Conservation (phyloP, 306 rosid species). For the Glycine tomentella region DNA sequence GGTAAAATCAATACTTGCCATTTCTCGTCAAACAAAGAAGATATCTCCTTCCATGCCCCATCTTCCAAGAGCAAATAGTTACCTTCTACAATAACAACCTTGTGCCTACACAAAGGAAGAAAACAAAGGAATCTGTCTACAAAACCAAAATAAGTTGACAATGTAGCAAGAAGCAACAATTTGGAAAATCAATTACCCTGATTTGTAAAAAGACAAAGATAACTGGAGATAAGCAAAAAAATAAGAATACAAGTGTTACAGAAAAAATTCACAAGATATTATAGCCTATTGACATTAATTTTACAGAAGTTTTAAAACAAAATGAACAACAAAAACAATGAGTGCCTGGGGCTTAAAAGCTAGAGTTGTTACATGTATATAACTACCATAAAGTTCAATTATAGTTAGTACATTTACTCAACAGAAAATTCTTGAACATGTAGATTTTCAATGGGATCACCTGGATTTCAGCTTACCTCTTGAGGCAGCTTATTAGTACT, state of each 20-base stretch:
- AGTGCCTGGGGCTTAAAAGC: background rate
- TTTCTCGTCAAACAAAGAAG: conserved; percentile 78
- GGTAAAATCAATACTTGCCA: conserved; percentile 61
- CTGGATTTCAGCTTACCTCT: background rate
- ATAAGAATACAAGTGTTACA: conserved; percentile 11
- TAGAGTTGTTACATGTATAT: conserved; percentile 10
- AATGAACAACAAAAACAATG: background rate
- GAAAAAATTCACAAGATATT: background rate
- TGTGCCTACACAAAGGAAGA: conserved; percentile 65
- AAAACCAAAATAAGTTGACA: conserved; percentile 28
- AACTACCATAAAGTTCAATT: conserved; percentile 15
- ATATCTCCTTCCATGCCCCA: conserved; percentile 82
- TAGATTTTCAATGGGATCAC: conserved; percentile 10
- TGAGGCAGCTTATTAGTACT: conserved; percentile 18
- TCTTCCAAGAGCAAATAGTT: conserved; percentile 76
- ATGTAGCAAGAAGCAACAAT: conserved; percentile 32
- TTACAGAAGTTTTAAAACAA: background rate
- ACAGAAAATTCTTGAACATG: conserved; percentile 12
- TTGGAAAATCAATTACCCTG: conserved; percentile 38
- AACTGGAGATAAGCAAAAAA: conserved; percentile 23
- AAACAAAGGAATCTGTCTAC: conserved; percentile 31
- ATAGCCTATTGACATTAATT: conserved; percentile 1
- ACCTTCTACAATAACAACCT: conserved; percentile 86
- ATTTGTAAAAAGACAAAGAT: conserved; percentile 22
- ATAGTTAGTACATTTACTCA: background rate